Evolutionary conservation across 768 basidiomycete genomes (phyloP).

Genomic region (Boletus subcaerulescens): DNA sequence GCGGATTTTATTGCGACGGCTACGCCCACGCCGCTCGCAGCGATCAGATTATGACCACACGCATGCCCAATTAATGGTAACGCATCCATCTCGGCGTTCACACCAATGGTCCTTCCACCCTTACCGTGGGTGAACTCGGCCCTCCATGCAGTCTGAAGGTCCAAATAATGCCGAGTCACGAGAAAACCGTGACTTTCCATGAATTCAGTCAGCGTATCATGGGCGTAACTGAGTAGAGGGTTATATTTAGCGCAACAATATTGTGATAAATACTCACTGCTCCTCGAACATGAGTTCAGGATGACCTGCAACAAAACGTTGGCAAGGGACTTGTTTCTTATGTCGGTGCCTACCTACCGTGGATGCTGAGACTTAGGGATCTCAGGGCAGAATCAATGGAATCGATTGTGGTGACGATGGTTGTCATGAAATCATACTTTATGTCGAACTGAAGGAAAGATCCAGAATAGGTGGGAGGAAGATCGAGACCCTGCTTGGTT

Average conservation of each 20-base stretch:
- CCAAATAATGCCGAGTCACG: slow-evolving; percentile 70
- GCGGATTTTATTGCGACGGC: slow-evolving; percentile 73
- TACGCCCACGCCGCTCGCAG: slow-evolving; percentile 70
- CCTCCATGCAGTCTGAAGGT: slow-evolving; percentile 72
- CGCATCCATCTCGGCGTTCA: slow-evolving; percentile 78
- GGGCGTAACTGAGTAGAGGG: slow-evolving; percentile 54
- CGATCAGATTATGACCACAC: slow-evolving; percentile 84
- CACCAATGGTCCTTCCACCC: slow-evolving; percentile 64
- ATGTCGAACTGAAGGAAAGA: slow-evolving; percentile 11
- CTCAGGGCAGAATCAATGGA: slow-evolving; percentile 52
- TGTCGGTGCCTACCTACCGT: slow-evolving; percentile 44
- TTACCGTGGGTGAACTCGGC: slow-evolving; percentile 62
- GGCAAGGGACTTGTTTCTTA: not conserved
- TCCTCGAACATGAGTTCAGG: slow-evolving; percentile 70
- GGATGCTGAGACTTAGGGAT: slow-evolving; percentile 65
- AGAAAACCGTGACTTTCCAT: slow-evolving; percentile 66
- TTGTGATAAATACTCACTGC: slow-evolving; percentile 39
- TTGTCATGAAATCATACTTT: slow-evolving; percentile 41
- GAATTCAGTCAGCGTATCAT: slow-evolving; percentile 63
- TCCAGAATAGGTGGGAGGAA: slow-evolving; percentile 43
- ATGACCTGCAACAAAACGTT: slow-evolving; percentile 43
- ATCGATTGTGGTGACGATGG: slow-evolving; percentile 55
- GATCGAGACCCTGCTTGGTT: slow-evolving; percentile 22
- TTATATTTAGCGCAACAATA: slow-evolving; percentile 5
- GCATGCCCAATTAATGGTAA: slow-evolving; percentile 57